Conservation (phyloP, 2,329 filamentous ascomycete genomes). For the Hypoxylon sp. region DNA sequence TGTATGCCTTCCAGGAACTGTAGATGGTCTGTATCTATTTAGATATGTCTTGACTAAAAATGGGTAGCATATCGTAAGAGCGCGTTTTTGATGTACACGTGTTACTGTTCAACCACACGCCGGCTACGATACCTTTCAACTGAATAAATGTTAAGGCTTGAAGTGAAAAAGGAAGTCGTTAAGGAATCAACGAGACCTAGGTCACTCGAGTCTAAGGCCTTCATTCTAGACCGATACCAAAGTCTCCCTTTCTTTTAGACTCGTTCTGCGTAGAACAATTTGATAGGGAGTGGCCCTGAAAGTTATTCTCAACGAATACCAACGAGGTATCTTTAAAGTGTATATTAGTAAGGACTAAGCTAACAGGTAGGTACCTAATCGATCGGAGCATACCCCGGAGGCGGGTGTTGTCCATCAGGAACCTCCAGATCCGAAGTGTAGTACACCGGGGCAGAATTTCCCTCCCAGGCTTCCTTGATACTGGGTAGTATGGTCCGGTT, state of each 20-base stretch:
- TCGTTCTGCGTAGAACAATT: neutral
- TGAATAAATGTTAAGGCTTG: too few species aligned
- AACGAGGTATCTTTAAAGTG: neutral
- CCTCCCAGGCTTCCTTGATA: conserved; percentile 57
- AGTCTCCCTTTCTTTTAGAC: neutral
- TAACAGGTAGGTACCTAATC: conserved; percentile 12
- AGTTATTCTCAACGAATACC: neutral
- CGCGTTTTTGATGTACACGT: too few species aligned
- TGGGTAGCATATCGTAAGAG: too few species aligned
- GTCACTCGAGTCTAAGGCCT: neutral
- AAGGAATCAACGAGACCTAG: neutral
- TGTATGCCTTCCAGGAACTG: too few species aligned
- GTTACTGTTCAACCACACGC: too few species aligned
- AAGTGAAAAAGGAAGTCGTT: too few species aligned
- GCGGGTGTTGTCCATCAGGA: conserved; percentile 60
- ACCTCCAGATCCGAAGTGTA: conserved; percentile 58
- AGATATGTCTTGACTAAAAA: too few species aligned
- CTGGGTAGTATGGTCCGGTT: conserved; percentile 55
- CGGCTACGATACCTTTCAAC: too few species aligned
- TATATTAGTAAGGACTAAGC: neutral
- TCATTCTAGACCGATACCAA: neutral
- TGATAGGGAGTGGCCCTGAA: neutral
- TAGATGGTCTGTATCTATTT: too few species aligned
- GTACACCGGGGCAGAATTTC: conserved; percentile 58
- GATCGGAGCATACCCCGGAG: conserved; percentile 53